Evolutionary conservation across 164 flowering plant species (phyloP), one percentile per base, ranked within the genome.

Genomic region (Stephania cephalantha): DNA sequence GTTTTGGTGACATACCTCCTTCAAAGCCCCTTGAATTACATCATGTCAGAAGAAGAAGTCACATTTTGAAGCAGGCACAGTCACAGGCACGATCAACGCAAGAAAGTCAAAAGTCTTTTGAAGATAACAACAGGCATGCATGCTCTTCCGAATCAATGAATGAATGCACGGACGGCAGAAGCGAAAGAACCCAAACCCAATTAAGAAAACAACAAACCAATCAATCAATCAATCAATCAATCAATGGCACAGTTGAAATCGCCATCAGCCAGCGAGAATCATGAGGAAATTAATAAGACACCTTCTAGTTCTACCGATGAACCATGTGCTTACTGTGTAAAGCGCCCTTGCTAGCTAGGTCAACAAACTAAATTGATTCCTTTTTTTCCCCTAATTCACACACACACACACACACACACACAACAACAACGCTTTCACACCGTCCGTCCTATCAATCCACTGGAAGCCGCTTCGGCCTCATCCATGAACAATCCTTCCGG

Each of bases 401-500:
- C 35, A 71, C 50, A 64, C 25, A 0, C 25, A 0, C 25, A 0
- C 25, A 0, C 25, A 0, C 25, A 25, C n/a, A n/a, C n/a, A n/a
- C n/a, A 25, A 0, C 25, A 0, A 25, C 25, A 25, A 25, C 25
- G 25, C 25, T 25, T 0, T 25, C 25, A 25, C 25, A 25, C 25
- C 25, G 46, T 55, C 11, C 79, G 17, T 44, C 75, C 66, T 30
- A 82, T 82, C 75, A 84, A 75, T 1, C 83, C 86, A 20, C 30
- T 31, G 0, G 78, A 69, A 46, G 68, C 45, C 3, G 83, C 85
- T 25, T 82, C 85, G 29, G 50, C 71, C 63, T 81, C 85, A 68
- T 85, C 82, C 52, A 85, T 10, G 69, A 80, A 84, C 67, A 83
- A 45, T 25, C 85, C 82, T 13, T 82, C 79, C 0, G 84, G 79